Evolutionary conservation across 306 rosid genomes (phyloP).

Genomic region (Begonia fuchsioides): DNA sequence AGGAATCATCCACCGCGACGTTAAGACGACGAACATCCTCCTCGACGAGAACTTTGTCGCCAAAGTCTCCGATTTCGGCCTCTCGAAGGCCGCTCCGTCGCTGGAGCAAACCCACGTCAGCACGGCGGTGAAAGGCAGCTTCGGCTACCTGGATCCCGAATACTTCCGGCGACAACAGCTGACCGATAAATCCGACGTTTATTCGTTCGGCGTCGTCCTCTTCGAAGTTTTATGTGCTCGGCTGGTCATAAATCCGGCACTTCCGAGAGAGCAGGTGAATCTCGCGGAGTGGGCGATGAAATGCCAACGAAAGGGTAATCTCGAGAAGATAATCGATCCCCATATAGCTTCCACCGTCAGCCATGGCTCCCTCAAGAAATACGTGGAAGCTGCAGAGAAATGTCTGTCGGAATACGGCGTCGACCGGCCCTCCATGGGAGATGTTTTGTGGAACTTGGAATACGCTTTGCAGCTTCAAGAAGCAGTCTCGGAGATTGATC

Average conservation of each 20-base stretch:
- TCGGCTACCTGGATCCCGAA: constrained; percentile 86
- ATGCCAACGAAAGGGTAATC: constrained; percentile 27
- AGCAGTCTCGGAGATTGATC: constrained; percentile 17
- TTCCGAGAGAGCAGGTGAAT: constrained; percentile 46
- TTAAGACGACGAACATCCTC: constrained; percentile 80
- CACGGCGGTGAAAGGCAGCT: constrained; percentile 89
- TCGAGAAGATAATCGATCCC: constrained; percentile 37
- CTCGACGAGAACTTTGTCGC: constrained; percentile 62
- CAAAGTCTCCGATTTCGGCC: constrained; percentile 75
- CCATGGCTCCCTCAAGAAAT: constrained; percentile 32
- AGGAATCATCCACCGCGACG: constrained; percentile 69
- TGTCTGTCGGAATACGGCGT: constrained; percentile 49
- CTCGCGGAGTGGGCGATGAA: constrained; percentile 64
- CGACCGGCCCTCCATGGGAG: constrained; percentile 72
- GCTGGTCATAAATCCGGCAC: constrained; percentile 30
- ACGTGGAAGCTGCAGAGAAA: constrained; percentile 39
- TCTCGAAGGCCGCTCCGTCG: constrained; percentile 48
- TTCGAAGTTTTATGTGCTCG: constrained; percentile 59
- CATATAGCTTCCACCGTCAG: constrained; percentile 15
- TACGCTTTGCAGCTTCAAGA: constrained; percentile 51
- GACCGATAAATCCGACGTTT: constrained; percentile 70
- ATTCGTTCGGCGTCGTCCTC: constrained; percentile 81
- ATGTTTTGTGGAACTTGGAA: constrained; percentile 84
- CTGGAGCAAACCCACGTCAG: constrained; percentile 57
- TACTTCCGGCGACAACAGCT: constrained; percentile 59